Evolutionary conservation across 2,329 filamentous ascomycete genomes (phyloP).

Genomic region (Xylariaceae sp.): DNA sequence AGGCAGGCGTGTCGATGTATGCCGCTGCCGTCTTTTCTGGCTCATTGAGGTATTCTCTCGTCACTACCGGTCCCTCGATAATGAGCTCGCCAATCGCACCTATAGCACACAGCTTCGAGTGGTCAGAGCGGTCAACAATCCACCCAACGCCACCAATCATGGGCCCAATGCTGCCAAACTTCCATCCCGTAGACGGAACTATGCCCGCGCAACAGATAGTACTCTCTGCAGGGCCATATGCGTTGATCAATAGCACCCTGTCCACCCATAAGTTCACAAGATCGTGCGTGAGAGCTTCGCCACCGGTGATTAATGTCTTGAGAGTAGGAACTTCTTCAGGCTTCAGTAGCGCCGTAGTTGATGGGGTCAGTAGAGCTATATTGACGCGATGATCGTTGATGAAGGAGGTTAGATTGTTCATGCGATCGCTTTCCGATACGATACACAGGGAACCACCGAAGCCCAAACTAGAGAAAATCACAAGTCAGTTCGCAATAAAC

Average conservation of each 20-base stretch:
- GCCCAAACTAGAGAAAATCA: slow-evolving; percentile 23
- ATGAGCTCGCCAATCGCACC: slow-evolving; percentile 38
- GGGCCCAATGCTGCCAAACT: slow-evolving; percentile 18
- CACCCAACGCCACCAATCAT: slow-evolving; percentile 25
- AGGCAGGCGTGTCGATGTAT: slow-evolving; percentile 40
- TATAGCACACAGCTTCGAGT: slow-evolving; percentile 33
- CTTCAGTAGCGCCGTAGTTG: slow-evolving; percentile 19
- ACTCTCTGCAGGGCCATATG: slow-evolving; percentile 19
- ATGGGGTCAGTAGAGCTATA: slow-evolving; percentile 25
- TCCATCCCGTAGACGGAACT: slow-evolving; percentile 10
- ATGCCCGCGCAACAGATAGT: neutral
- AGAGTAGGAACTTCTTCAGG: slow-evolving; percentile 25
- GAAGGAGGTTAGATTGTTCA: slow-evolving; percentile 34
- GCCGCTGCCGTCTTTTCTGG: slow-evolving; percentile 33
- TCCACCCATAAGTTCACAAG: slow-evolving; percentile 17
- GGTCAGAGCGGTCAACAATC: slow-evolving; percentile 37
- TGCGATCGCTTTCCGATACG: slow-evolving; percentile 35
- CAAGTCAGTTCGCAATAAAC: neutral
- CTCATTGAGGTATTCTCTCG: slow-evolving; percentile 39
- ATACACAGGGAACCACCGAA: slow-evolving; percentile 38
- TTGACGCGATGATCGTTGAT: slow-evolving; percentile 19
- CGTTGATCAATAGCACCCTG: slow-evolving; percentile 14
- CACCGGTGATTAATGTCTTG: slow-evolving; percentile 22
- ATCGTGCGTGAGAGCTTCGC: slow-evolving; percentile 32
- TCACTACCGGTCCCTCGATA: slow-evolving; percentile 37